Conservation (phyloP, 176 grass and related monocot species). For the Raddia guianensis region DNA sequence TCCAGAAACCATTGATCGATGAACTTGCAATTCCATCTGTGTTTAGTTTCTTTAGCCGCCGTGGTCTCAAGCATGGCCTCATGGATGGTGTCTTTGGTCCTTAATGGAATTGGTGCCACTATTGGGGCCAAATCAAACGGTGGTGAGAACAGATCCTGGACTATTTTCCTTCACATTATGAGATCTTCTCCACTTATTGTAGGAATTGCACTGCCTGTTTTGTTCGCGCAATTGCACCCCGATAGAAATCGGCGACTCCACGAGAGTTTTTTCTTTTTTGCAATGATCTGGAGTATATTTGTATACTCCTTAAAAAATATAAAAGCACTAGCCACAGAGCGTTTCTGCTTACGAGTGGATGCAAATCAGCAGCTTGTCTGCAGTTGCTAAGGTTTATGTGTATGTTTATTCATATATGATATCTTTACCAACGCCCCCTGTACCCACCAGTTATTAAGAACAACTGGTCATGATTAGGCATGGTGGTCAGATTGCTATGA, state of each 20-base stretch:
- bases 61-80: not conserved
- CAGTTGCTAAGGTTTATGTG: not conserved
- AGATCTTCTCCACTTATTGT: not conserved
- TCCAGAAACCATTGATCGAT: not conserved
- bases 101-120: not conserved
- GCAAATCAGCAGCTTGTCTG: conserved; percentile 10
- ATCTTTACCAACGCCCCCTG: conserved; percentile 24
- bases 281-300: not conserved
- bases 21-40: not conserved
- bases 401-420: not conserved
- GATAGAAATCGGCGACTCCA: not conserved
- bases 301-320: not conserved
- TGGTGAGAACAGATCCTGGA: conserved; percentile 1
- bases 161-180: not conserved
- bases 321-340: not conserved
- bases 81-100: not conserved
- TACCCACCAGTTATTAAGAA: conserved; percentile 2
- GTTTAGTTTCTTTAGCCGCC: not conserved
- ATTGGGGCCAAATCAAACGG: conserved; percentile 15
- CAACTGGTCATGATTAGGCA: not conserved
- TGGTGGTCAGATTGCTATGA: not conserved
- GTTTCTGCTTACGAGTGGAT: not conserved
- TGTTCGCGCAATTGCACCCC: not conserved
- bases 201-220: conserved; percentile 13
- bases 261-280: not conserved